Base-by-base conservation (phyloP, 345 rosid species). In the Alliaria petiolata region DNA sequence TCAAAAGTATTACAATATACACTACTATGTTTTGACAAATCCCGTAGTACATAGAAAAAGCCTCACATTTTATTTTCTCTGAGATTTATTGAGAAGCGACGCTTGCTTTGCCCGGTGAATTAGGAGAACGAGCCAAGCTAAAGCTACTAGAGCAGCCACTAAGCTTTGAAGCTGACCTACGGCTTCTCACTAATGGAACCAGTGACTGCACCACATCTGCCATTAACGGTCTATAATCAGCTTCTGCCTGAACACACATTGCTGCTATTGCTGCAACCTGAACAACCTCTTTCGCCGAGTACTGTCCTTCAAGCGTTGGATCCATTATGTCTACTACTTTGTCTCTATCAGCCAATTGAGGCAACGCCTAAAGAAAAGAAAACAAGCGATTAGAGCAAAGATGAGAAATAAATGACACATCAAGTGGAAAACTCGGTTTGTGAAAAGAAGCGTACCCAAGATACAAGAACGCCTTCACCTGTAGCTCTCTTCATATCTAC, bases 261-360 rank as follows among this genome's bases (percentile, higher is more conserved):
- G 95, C 93, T 36, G 99, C 96, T 53, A 95, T 89, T 7, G 98
- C 97, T 7, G 96, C 97, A 62, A 95, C 99, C 56, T 89, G 97
- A 79, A 89, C 74, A 3, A 84, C 93, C 34, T 95, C 95, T 81
- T 89, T 91, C 79, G 86, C 78, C 1, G 88, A 81, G 87, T 86
- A 93, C 45, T 87, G 97, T 59, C 93, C 87, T 74, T 81, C 90
- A 17, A 91, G 74, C 39, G 88, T 81, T 8, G 95, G 96, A 87
- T 91, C 97, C 95, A 91, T 88, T 33, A 89, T 91, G 69, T 84
- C 82, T 67, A 80, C 67, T n/a, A 89, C 89, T 89, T 89, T 91
- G 63, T 91, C 95, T 71, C 93, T 77, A 58, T 88, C 96, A 5
- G 90, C 89, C 71, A 95, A 60, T 40, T 67, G 81, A 14, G 95